A percentile compares a stretch with the other conserved stretches of the same genome.
These are phyloP conservation scores for Mycena alexandri DNA, from an alignment of 768 basidiomycete genomes.

Conservation along the genomic window DNA sequence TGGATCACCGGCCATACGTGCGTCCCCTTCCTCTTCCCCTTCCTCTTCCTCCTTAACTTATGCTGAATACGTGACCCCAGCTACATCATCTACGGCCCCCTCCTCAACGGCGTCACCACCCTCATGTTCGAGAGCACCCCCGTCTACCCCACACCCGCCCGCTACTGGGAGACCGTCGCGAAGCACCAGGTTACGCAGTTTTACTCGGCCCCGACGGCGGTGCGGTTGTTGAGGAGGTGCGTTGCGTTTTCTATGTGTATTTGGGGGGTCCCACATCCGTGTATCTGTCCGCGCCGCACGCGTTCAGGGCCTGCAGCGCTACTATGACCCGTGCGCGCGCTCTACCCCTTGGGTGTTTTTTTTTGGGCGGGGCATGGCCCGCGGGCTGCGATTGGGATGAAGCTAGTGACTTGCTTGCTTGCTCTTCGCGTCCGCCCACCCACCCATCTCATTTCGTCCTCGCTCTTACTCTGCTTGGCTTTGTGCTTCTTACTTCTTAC, in stretches of 20 bases:
- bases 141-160: conserved; percentile 94
- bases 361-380: not conserved
- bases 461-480: too few species aligned
- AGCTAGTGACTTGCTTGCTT: too few species aligned
- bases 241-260: not conserved
- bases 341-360: too few species aligned
- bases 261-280: too few species aligned
- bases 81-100: conserved; percentile 96
- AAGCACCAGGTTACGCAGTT: conserved; percentile 96
- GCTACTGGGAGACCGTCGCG: conserved; percentile 97
- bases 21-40: conserved; percentile 31
- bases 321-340: too few species aligned
- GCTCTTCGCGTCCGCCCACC: too few species aligned
- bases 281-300: too few species aligned
- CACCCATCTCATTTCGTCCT: too few species aligned
- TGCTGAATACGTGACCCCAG: conserved; percentile 51
- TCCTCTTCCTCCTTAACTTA: not conserved
- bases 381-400: not conserved
- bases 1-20: conserved; percentile 98
- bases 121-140: conserved; percentile 97
- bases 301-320: too few species aligned
- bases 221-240: conserved; percentile 83
- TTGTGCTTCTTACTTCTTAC: too few species aligned
- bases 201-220: conserved; percentile 95
- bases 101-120: conserved; percentile 86